Evolutionary conservation across 202 grass and related monocot species (phyloP).

Genomic region (Dendrocalamus latiflorus): DNA sequence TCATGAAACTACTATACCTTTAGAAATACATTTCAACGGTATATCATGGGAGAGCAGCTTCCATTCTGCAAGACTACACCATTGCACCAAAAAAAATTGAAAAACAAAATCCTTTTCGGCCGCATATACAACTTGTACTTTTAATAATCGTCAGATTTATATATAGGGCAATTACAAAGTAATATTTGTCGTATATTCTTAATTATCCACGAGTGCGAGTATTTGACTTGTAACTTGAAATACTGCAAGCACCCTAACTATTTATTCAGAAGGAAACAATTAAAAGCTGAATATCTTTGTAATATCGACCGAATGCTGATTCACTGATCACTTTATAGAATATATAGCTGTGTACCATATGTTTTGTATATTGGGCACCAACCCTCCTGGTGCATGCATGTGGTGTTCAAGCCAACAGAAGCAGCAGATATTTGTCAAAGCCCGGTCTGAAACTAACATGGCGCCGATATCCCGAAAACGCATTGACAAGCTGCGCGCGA

Average conservation of each 20-base stretch:
- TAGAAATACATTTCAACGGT: no score
- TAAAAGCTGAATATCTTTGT: background rate
- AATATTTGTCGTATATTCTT: background rate
- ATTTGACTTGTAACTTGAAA: background rate
- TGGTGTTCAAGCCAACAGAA: background rate
- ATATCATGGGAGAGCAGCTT: no score
- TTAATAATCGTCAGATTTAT: background rate
- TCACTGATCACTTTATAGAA: background rate
- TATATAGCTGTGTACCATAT: background rate
- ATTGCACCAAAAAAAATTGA: no score
- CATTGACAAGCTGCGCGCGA: background rate
- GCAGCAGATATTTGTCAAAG: constrained; percentile 30
- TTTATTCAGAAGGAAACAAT: background rate
- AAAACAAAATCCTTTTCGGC: background rate
- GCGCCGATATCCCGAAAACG: constrained; percentile 22
- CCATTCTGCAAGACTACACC: no score
- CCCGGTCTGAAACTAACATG: constrained; percentile 31
- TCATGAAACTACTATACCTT: no score
- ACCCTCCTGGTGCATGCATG: constrained; percentile 33
- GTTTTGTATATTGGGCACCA: background rate
- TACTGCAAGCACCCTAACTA: background rate
- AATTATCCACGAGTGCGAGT: background rate
- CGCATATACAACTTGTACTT: background rate
- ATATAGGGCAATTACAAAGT: background rate
- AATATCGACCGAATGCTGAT: background rate